These are phyloP conservation scores for Pythium guiyangense DNA, from an alignment of 352 stramenopile species.

Conservation along the genomic window DNA sequence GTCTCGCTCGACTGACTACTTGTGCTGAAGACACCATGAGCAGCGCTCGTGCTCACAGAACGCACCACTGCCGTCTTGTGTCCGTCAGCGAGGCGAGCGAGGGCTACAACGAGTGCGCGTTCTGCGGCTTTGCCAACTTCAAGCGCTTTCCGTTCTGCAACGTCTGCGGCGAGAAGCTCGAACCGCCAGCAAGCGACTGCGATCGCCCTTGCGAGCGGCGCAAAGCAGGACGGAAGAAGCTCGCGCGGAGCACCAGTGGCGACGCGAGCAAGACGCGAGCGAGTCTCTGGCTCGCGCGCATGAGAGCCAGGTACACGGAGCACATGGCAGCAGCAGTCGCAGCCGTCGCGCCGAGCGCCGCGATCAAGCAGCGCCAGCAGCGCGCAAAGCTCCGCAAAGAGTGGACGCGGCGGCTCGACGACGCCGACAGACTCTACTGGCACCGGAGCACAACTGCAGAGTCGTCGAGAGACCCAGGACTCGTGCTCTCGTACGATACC, in stretches of 20 bases:
- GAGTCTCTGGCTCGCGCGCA: background rate
- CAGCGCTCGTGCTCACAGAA: too few species aligned
- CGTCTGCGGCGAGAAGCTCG: too few species aligned
- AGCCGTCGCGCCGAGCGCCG: background rate
- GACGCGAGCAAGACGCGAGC: background rate
- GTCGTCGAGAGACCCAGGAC: background rate
- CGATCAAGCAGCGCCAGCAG: background rate
- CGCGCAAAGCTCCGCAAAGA: background rate
- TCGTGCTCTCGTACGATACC: background rate
- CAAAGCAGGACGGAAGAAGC: background rate
- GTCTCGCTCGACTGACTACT: too few species aligned
- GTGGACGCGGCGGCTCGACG: background rate
- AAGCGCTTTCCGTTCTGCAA: too few species aligned
- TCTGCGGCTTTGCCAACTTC: constrained; percentile 36
- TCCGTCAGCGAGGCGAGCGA: constrained; percentile 14
- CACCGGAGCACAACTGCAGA: background rate
- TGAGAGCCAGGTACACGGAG: background rate
- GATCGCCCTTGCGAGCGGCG: background rate
- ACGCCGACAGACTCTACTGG: background rate
- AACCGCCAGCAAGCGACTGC: constrained; percentile 8
- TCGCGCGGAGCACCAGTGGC: background rate
- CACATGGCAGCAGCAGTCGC: background rate
- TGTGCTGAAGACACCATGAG: too few species aligned
- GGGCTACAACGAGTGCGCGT: constrained; percentile 21
- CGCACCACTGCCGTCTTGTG: too few species aligned